Base-by-base conservation (phyloP, 2,329 filamentous ascomycete species). In the Pseudocercospora macadamiae region DNA sequence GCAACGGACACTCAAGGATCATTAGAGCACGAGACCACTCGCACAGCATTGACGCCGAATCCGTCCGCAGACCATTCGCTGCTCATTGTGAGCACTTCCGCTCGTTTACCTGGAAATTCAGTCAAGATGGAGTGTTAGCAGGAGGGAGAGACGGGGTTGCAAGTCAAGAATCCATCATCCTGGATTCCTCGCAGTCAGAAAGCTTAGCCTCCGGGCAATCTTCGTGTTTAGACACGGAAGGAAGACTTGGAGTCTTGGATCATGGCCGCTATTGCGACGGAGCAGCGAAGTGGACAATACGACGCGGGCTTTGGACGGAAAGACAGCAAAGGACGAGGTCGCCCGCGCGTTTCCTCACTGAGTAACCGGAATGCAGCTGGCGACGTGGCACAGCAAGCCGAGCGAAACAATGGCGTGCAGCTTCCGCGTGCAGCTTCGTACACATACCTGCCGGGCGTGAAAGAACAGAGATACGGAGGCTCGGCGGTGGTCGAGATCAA, bases 381-480 rank as follows among this genome's bases (percentile, higher is more conserved):
- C 51, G 54, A 54, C 51, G 49, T 62, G 37, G 55, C 64, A 54
- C 36, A 61, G 47, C 34, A 57, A 61, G 53, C n/a, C 16, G 44
- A 30, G n/a, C 42, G 45, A 39, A 45, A 57, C 10, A n/a, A 25
- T 25, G 36, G 28, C 53, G 54, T 64, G 39, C 66, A 73, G 23
- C 64, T 86, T 26, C 79, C 80, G 25, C 79, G 83, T 57, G 80
- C 84, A 48, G 84, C 84, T 28, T 86, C 84, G 66, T 86, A 83
- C 71, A 83, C 81, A 47, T 79, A 82, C 63, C 70, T 86, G 49
- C 77, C 81, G 3, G 72, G 74, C 25, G 66, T 71, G 25, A 74
- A 71, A 52, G 65, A 70, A 23, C 51, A 71, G 36, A 63, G 66
- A 16, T 69, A 67, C 48, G 54, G 45, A 19, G 60, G 65, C 28